These are phyloP conservation scores for Tricholoma sp. DNA, from an alignment of 768 basidiomycete species.

Conservation along the genomic window DNA sequence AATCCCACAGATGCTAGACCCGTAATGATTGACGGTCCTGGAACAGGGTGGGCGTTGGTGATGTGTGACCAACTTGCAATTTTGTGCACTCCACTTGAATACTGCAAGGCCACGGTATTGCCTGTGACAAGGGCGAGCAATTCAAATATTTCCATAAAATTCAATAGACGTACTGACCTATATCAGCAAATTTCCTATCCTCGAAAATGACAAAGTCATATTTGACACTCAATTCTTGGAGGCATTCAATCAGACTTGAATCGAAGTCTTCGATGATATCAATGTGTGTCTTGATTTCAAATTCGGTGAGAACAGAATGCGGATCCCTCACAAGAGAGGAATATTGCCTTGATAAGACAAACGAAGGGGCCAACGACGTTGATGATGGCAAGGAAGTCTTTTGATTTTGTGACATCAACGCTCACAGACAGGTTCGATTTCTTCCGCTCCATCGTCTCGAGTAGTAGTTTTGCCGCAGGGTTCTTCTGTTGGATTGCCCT, in stretches of 20 bases:
- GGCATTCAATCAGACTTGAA: conserved; percentile 54
- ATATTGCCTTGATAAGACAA: conserved; percentile 87
- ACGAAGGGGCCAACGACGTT: conserved; percentile 85
- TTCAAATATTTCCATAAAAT: conserved; percentile 1
- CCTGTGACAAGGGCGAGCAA: conserved; percentile 42
- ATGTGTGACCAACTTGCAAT: conserved; percentile 96
- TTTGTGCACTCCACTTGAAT: conserved; percentile 86
- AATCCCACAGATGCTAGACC: conserved; percentile 85
- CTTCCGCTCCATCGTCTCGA: conserved; percentile 83
- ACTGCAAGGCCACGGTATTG: conserved; percentile 94
- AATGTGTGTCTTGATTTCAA: conserved; percentile 76
- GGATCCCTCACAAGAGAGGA: conserved; percentile 12
- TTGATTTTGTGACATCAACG: conserved; percentile 83
- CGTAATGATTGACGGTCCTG: conserved; percentile 92
- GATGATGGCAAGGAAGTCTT: conserved; percentile 79
- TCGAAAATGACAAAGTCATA: conserved; percentile 97
- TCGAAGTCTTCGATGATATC: conserved; percentile 95
- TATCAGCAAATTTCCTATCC: conserved; percentile 98
- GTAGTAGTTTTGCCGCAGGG: conserved; percentile 71
- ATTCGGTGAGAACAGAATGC: conserved; percentile 20
- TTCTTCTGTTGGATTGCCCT: conserved; percentile 58
- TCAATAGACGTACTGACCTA: conserved; percentile 50
- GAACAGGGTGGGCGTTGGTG: conserved; percentile 94
- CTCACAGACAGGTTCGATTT: conserved; percentile 91
- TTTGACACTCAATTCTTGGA: conserved; percentile 66